Conservation (phyloP, 306 rosid species). For the Casuarina cunninghamiana region DNA sequence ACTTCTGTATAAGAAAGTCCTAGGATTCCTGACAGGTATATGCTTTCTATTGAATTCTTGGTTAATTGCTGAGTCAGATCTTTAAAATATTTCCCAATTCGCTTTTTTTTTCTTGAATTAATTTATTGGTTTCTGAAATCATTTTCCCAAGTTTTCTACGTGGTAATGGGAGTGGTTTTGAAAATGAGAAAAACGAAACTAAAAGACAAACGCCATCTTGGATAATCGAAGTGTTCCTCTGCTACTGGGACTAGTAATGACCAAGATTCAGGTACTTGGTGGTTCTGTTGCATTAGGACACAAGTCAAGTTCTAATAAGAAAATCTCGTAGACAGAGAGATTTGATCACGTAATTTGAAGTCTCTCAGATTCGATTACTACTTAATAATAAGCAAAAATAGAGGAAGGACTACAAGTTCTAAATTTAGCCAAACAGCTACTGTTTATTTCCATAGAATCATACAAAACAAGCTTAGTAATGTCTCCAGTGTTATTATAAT, state of each 20-base stretch:
- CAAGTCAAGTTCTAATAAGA: neutral
- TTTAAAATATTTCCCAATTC: neutral
- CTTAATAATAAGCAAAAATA: neutral
- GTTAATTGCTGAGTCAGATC: neutral
- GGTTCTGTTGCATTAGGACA: neutral
- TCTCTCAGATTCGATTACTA: neutral
- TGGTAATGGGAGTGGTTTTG: neutral
- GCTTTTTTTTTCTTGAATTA: neutral
- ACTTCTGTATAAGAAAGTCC: conserved; percentile 11
- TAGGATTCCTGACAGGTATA: conserved; percentile 9
- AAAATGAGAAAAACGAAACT: neutral
- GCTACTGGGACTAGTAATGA: neutral
- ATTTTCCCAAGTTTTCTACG: neutral
- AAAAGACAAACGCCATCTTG: neutral
- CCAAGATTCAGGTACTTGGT: neutral
- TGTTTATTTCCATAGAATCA: neutral
- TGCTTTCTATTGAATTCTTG: neutral
- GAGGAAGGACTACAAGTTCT: neutral
- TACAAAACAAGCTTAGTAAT: conserved; percentile 10
- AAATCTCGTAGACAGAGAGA: too few relatives aligned
- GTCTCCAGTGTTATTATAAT: neutral
- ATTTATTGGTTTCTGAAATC: neutral
- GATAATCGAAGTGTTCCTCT: neutral
- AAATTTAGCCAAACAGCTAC: neutral
- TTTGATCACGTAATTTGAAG: neutral